A percentile compares a stretch with the other conserved stretches of the same genome.
phyloP scores from a whole-genome alignment of 2,329 filamentous ascomycete species.

The Diaporthe citri region DNA sequence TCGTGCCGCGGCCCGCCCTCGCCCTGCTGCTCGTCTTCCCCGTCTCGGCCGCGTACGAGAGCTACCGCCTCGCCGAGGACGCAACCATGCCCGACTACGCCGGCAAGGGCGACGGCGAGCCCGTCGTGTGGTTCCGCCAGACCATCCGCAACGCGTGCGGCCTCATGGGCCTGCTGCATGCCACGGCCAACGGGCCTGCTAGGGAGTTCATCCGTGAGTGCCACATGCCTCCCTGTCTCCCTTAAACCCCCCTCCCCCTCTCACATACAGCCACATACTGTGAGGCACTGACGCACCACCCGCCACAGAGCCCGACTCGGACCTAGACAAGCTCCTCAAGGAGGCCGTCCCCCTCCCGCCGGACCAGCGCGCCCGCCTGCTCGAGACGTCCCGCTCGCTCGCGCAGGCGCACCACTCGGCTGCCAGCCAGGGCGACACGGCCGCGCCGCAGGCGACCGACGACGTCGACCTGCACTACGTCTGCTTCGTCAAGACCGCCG shows the following conservation, averaged over 20 bases:
- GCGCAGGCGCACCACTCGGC: conserved; percentile 84
- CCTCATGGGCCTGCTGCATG: conserved; percentile 88
- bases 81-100: conserved; percentile 71
- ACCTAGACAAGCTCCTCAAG: conserved; percentile 74
- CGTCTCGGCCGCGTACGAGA: conserved; percentile 83
- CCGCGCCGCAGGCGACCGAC: conserved; percentile 81
- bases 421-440: conserved; percentile 81
- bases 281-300: background rate
- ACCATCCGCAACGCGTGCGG: conserved; percentile 96
- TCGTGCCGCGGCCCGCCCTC: conserved; percentile 88
- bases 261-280: too few species aligned
- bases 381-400: conserved; percentile 82
- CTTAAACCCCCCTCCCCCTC: too few species aligned
- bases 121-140: conserved; percentile 93
- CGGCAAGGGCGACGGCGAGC: conserved; percentile 76
- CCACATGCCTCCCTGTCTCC: conserved; percentile 14
- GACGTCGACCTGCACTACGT: conserved; percentile 96
- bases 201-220: conserved; percentile 68
- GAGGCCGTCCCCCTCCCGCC: conserved; percentile 79
- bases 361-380: conserved; percentile 73
- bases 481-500: conserved; percentile 84
- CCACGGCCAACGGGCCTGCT: conserved; percentile 81
- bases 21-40: conserved; percentile 95
- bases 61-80: conserved; percentile 81
- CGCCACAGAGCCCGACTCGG: conserved; percentile 61